Percentiles rank a stretch among this genome's conserved stretches.
Evolutionary conservation across 139 green algal genomes (phyloP).

Genomic region (Chlamydomonas sp.): DNA sequence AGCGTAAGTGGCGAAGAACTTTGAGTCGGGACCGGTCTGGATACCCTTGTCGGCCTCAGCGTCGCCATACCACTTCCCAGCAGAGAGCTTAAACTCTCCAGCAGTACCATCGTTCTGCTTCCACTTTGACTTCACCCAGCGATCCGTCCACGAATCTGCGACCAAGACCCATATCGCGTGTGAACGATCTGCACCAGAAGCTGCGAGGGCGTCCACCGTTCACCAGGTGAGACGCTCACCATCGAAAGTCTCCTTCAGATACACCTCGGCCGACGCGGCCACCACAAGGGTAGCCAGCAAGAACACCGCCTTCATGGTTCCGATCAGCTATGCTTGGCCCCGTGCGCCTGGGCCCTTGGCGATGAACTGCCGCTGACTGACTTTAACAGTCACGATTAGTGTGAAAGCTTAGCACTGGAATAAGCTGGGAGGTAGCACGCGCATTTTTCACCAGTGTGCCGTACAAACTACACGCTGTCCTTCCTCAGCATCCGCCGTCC

Average conservation of each 20-base stretch:
- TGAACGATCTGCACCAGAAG: conserved; percentile 30
- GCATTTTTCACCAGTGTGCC: too few species aligned
- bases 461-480: too few species aligned
- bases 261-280: conserved; percentile 61
- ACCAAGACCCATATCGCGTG: too few species aligned
- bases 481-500: too few species aligned
- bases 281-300: conserved; percentile 30
- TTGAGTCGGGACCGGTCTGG: conserved; percentile 81
- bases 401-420: too few species aligned
- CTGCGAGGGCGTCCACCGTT: background rate
- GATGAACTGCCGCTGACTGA: background rate
- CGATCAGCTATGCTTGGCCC: too few species aligned
- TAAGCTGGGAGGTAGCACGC: too few species aligned
- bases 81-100: conserved; percentile 75
- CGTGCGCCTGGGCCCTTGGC: too few species aligned
- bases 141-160: conserved; percentile 73
- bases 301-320: conserved; percentile 32
- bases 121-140: conserved; percentile 81
- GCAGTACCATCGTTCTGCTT: conserved; percentile 73
- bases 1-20: conserved; percentile 80
- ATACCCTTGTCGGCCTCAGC: conserved; percentile 76
- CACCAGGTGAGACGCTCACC: conserved; percentile 41
- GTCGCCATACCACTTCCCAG: conserved; percentile 80
- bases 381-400: background rate
- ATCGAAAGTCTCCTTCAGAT: conserved; percentile 83